A percentile compares a stretch with the other conserved stretches of the same genome.
These are phyloP conservation scores for Chlamydomonas sphaeroides DNA, from an alignment of 139 green algal genomes.

Conservation along the genomic window DNA sequence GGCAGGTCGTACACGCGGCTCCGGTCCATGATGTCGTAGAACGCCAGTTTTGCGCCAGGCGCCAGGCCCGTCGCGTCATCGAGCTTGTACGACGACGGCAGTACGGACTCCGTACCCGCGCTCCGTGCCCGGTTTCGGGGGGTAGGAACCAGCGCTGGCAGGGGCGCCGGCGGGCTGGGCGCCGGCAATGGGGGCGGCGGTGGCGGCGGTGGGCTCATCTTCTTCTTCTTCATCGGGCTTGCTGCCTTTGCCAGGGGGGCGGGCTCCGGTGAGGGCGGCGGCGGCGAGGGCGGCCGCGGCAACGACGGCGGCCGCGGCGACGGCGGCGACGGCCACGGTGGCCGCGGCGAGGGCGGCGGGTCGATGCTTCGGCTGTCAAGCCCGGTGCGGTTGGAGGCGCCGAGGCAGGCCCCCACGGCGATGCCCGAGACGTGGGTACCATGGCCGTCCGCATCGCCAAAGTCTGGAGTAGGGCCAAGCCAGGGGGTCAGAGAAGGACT, in stretches of 20 bases:
- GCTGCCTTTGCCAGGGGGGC: not conserved
- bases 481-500: not conserved
- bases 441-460: slow-evolving; percentile 80
- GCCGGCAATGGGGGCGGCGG: not conserved
- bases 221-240: not conserved
- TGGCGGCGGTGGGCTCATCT: not conserved
- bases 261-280: not conserved
- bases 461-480: not conserved
- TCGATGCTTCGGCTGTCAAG: not conserved
- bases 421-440: slow-evolving; percentile 88
- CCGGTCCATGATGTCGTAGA: slow-evolving; percentile 68
- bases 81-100: not conserved
- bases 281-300: no score
- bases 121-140: not conserved
- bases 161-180: not conserved
- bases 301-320: not conserved
- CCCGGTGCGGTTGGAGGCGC: not conserved
- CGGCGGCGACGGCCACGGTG: not conserved
- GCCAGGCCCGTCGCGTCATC: slow-evolving; percentile 74
- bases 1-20: not conserved
- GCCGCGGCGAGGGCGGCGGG: no score
- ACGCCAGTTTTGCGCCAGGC: slow-evolving; percentile 76
- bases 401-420: slow-evolving; percentile 54
- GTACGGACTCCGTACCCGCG: no score
- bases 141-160: not conserved